Evolutionary conservation across 2,329 filamentous ascomycete genomes (phyloP).

Genomic region (Pleomassaria siparia): DNA sequence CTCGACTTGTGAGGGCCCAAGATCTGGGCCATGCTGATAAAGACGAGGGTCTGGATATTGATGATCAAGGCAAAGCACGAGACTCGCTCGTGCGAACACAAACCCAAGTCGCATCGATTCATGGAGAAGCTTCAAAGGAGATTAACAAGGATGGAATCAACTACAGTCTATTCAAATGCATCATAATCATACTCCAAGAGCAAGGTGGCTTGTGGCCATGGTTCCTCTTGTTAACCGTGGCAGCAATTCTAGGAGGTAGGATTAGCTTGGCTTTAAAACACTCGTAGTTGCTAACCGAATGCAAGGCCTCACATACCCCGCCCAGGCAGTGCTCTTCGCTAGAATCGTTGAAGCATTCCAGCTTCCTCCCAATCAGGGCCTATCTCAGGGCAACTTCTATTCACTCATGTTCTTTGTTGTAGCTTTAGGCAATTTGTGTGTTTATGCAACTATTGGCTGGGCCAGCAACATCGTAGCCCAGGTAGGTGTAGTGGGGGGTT

Average conservation of each 20-base stretch:
- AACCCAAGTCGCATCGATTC: conserved; percentile 27
- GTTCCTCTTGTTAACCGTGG: conserved; percentile 27
- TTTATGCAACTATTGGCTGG: conserved; percentile 52
- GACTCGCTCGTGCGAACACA: conserved; percentile 28
- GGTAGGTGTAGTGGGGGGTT: conserved; percentile 40
- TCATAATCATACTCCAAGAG: conserved; percentile 30
- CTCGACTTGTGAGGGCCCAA: conserved; percentile 62
- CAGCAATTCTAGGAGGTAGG: conserved; percentile 36
- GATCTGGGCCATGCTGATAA: conserved; percentile 42
- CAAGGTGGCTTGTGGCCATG: conserved; percentile 43
- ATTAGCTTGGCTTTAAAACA: not conserved
- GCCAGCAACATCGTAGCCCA: conserved; percentile 50
- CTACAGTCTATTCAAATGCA: conserved; percentile 31
- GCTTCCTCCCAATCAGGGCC: conserved; percentile 41
- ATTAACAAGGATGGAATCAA: conserved; percentile 27
- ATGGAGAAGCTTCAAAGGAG: conserved; percentile 21
- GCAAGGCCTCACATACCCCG: conserved; percentile 48
- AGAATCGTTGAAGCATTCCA: conserved; percentile 53
- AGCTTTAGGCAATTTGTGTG: conserved; percentile 49
- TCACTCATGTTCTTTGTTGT: conserved; percentile 60
- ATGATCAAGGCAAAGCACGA: conserved; percentile 13
- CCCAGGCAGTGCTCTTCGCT: conserved; percentile 54
- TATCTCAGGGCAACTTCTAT: conserved; percentile 52
- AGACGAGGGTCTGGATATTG: conserved; percentile 22
- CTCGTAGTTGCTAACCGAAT: conserved; percentile 15